Conservation (phyloP, 2,329 filamentous ascomycete genomes). For the Cladobotryum mycophilum region DNA sequence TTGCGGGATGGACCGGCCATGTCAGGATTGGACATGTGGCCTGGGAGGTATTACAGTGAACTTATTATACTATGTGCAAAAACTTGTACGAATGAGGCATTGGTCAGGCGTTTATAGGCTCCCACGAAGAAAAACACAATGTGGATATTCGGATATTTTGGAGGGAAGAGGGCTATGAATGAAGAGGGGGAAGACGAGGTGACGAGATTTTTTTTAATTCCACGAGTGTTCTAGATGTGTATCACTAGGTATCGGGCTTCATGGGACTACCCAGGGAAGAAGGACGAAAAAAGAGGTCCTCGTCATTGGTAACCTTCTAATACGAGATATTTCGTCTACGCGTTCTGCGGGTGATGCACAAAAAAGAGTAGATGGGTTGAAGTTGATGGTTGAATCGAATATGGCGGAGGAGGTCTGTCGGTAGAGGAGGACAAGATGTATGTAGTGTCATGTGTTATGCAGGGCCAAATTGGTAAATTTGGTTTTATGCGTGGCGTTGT, state of each 20-base stretch:
- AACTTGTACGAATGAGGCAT: constrained; percentile 8
- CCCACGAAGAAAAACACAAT: constrained; percentile 1
- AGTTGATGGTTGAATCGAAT: too few relatives aligned
- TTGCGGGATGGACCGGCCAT: background rate
- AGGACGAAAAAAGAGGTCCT: too few relatives aligned
- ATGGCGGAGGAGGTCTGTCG: too few relatives aligned
- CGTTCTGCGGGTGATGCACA: too few relatives aligned
- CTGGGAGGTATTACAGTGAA: background rate
- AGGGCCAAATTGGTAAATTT: too few relatives aligned
- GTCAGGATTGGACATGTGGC: constrained; percentile 1
- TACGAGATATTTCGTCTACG: too few relatives aligned
- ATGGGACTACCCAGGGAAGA: background rate
- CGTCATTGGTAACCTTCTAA: too few relatives aligned
- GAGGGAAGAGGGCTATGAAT: background rate
- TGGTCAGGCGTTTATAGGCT: constrained; percentile 8
- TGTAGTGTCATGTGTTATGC: too few relatives aligned
- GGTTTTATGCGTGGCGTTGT: too few relatives aligned
- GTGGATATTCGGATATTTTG: constrained; percentile 1
- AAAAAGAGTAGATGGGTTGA: too few relatives aligned
- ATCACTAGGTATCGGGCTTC: background rate
- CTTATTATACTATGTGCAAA: background rate
- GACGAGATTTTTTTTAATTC: background rate
- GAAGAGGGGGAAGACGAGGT: background rate
- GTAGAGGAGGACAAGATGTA: too few relatives aligned
- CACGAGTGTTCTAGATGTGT: background rate